A percentile compares a stretch with the other conserved stretches of the same genome.
phyloP scores from a whole-genome alignment of 1,284 basidiomycete species.

The Apiotrichum sp. region DNA sequence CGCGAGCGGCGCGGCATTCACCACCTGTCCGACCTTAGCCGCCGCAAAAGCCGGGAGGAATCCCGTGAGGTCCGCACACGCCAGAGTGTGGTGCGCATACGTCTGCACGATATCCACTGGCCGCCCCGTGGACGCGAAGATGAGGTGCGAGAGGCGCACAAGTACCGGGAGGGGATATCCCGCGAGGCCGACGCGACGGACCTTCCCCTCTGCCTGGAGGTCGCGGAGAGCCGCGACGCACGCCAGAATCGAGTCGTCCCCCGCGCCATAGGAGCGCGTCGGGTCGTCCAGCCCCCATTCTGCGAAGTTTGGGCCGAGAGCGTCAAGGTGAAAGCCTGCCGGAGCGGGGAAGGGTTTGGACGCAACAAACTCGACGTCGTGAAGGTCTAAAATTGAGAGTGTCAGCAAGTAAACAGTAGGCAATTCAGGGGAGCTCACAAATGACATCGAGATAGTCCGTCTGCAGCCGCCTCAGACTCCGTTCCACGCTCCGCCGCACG shows the following conservation, averaged over 20 bases:
- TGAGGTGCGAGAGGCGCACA: constrained; percentile 72
- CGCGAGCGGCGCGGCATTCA: constrained; percentile 81
- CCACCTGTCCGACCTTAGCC: constrained; percentile 62
- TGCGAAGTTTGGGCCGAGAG: constrained; percentile 39
- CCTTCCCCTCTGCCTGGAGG: constrained; percentile 69
- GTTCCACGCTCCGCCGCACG: constrained; percentile 64
- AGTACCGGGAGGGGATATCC: constrained; percentile 87
- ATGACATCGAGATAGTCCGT: constrained; percentile 79
- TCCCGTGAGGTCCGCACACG: constrained; percentile 60
- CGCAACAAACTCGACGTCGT: constrained; percentile 85
- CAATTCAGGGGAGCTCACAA: constrained; percentile 43
- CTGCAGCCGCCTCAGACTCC: constrained; percentile 66
- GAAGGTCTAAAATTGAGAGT: constrained; percentile 53
- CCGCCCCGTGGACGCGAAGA: constrained; percentile 55
- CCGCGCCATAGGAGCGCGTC: constrained; percentile 53
- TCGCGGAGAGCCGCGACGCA: constrained; percentile 66
- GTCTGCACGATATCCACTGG: constrained; percentile 69
- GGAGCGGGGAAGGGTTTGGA: constrained; percentile 50
- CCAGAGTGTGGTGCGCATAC: constrained; percentile 81
- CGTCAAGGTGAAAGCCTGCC: constrained; percentile 51
- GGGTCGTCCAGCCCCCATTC: constrained; percentile 14
- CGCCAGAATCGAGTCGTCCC: constrained; percentile 71
- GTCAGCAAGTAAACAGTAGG: no score
- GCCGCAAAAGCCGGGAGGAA: constrained; percentile 59
- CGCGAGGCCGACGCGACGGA: constrained; percentile 74